Evolutionary conservation across 164 flowering plant species (phyloP).

Genomic region (Taxillus chinensis): DNA sequence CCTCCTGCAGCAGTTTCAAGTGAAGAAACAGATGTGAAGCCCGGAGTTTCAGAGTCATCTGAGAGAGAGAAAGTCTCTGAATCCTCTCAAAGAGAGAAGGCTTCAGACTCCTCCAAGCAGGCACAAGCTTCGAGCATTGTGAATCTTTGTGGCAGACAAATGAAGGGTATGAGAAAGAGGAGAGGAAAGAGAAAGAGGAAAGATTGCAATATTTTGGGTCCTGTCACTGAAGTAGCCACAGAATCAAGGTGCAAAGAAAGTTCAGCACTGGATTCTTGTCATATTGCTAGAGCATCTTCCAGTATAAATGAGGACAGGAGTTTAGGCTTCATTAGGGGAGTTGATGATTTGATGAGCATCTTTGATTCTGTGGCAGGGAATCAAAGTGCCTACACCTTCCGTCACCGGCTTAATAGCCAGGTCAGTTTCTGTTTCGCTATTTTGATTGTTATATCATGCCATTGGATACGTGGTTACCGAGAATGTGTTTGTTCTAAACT

Average conservation of each 20-base stretch:
- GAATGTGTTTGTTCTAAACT: too few relatives aligned
- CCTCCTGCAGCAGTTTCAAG: slow-evolving; percentile 16
- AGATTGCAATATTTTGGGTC: slow-evolving; percentile 31
- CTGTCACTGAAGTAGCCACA: slow-evolving; percentile 12
- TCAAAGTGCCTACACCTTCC: slow-evolving; percentile 38
- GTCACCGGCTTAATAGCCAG: slow-evolving; percentile 65
- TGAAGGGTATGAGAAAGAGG: slow-evolving; percentile 30
- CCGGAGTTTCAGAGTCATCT: slow-evolving; percentile 9
- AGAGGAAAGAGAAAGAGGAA: slow-evolving; percentile 84
- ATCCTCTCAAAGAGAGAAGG: not conserved
- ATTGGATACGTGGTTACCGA: too few relatives aligned
- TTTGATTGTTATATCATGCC: too few relatives aligned
- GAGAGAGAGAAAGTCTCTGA: not conserved
- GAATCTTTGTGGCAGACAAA: slow-evolving; percentile 13
- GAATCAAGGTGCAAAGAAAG: slow-evolving; percentile 25
- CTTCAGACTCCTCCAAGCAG: slow-evolving; percentile 7
- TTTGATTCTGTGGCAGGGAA: slow-evolving; percentile 34
- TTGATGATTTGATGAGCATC: slow-evolving; percentile 31
- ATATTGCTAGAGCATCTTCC: slow-evolving; percentile 9
- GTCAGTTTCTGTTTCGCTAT: slow-evolving; percentile 16
- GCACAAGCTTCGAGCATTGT: slow-evolving; percentile 14
- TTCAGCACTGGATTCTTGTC: slow-evolving; percentile 20
- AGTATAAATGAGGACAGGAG: slow-evolving; percentile 9
- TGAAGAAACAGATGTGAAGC: slow-evolving; percentile 20
- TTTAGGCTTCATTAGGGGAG: slow-evolving; percentile 7